Evolutionary conservation across 169 alveolate species (phyloP), one percentile per base, ranked within the genome.

Genomic region (Plasmodium inui): DNA sequence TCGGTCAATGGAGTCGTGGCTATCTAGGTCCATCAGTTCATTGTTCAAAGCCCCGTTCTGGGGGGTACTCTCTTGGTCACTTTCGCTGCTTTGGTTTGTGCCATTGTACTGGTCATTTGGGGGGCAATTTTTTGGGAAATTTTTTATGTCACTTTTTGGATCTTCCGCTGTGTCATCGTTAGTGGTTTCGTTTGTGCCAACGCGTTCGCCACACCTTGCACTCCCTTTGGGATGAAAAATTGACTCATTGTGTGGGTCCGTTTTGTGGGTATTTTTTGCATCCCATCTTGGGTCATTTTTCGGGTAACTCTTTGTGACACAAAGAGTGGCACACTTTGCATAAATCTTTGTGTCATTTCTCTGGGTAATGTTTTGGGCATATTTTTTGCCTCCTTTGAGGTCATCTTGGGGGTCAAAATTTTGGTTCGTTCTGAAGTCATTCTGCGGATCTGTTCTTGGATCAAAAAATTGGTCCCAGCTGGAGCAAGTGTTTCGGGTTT

Each of bases 1-100:
- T 12, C 90, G 70, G 22, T 89, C 73, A 12, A 89, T 89, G 67
- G 94, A 89, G 17, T 78, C 88, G 17, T 74, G 14, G 57, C 55
- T 67, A 67, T 89, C 44, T 30, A 79, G 53, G 32, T 89, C 94
- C 14, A 89, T 89, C 6, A 32, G 41, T 37, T 41, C 70, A 6
- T 73, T 14, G 41, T 84, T 30, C 8, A 17, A 44, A 17, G 57
- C 71, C 19, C n/a, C 76, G 39, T 82, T 82, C 34, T 22, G 7
- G 57, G 61, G 76, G 57, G 37, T 17, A 4, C 12, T 14, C 14
- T 80, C 37, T 17, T 80, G 44, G 4, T n/a, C 74, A 19, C 28
- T 46, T 46, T 6, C 61, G n/a, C 53, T 5, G 12, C 61, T 41
- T 80, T 39, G 19, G 57, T 46, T 12, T 10, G 5, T 46, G 57